Base-by-base conservation (phyloP, 768 basidiomycete genomes). In the Clitopilus passeckerianus region DNA sequence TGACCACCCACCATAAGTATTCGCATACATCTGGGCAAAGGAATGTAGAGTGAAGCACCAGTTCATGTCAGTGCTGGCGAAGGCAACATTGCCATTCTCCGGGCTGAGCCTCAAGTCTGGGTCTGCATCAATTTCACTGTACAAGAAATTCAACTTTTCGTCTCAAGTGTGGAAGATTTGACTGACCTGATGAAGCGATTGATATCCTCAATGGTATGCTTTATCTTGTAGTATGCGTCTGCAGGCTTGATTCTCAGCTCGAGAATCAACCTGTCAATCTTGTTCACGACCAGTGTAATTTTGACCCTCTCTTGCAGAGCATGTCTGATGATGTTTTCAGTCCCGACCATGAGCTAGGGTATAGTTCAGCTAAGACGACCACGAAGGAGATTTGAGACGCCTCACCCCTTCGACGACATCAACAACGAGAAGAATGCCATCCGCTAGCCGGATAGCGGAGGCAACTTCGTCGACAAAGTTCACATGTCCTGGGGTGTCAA, bases 381-480 rank as follows among this genome's bases (percentile, higher is more conserved):
- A 41, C 20, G 53, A n/a, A 34, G 23, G 44, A 61, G 57, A 60
- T 6, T 24, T 75, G 27, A 7, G 7, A 30, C 3, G 27, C 27
- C 88, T 68, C 69, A 96, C 96, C 66, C 97, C 97, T 77, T 98
- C 97, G 5, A 98, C 91, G n/a, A 92, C 97, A 67, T 99, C 97
- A 2, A 99, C 95, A 0, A 98, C 95, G 22, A 99, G 74, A 0
- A 98, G 73, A 50, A 97, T 86, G 34, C 97, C 97, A 69, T 99
- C 97, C 16, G 84, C 88, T 37, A 98, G 75, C 46, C 97, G 84
- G 59, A 95, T 85, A 7, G 92, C 81, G 6, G 89, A 85, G 1
- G 95, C 95, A 20, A 94, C 94, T 74, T 99, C 97, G 68, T 99
- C 97, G n/a, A 95, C 85, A 69, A 99, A 98, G 74, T 98, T 98